Conservation (phyloP, 2,329 filamentous ascomycete species). For the Aspergillus ochraceus region DNA sequence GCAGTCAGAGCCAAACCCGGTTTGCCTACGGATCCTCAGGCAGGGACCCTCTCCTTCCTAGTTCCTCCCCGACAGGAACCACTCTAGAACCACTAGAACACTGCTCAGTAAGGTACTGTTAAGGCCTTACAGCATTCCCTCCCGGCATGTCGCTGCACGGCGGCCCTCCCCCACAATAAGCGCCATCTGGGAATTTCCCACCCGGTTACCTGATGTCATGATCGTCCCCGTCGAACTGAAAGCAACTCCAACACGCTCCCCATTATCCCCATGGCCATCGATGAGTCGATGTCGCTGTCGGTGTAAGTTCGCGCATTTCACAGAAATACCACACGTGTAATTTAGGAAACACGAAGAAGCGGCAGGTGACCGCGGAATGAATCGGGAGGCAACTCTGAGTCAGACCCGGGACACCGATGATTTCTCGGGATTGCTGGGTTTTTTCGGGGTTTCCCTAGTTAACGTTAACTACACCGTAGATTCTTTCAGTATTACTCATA, state of each 20-base stretch:
- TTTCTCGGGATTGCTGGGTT: background rate
- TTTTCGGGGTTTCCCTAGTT: background rate
- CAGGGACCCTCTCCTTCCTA: no score
- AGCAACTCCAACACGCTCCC: slow-evolving; percentile 25
- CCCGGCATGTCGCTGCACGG: background rate
- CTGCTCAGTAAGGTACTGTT: no score
- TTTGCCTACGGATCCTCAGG: no score
- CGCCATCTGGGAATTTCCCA: background rate
- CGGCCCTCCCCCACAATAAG: background rate
- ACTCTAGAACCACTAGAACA: no score
- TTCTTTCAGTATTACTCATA: no score
- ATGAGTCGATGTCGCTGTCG: background rate
- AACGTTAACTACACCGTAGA: background rate
- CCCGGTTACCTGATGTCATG: background rate
- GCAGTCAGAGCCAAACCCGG: no score
- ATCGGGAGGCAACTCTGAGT: slow-evolving; percentile 13
- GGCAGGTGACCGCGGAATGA: slow-evolving; percentile 30
- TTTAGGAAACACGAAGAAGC: slow-evolving; percentile 6
- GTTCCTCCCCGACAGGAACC: no score
- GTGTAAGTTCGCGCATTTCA: slow-evolving; percentile 6
- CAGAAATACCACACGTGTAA: slow-evolving; percentile 12
- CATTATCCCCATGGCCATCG: slow-evolving; percentile 26
- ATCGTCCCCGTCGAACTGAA: slow-evolving; percentile 11
- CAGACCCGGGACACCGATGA: background rate
- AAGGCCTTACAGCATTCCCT: background rate